These are phyloP conservation scores for Epichloe sp. DNA, from an alignment of 2,329 filamentous ascomycete species.

Conservation along the genomic window DNA sequence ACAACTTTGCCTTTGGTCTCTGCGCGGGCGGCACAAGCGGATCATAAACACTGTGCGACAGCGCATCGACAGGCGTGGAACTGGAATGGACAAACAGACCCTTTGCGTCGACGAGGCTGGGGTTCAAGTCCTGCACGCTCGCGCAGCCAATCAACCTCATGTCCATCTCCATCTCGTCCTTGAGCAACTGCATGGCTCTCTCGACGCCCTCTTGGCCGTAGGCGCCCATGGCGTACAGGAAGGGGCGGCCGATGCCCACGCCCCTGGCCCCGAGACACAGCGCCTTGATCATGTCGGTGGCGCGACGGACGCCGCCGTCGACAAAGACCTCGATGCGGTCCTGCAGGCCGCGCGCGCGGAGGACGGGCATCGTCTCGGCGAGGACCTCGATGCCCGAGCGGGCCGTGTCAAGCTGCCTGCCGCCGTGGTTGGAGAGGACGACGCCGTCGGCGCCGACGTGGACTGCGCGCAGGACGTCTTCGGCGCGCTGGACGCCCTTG, in stretches of 20 bases:
- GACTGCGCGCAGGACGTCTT: slow-evolving; percentile 82
- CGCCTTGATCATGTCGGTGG: slow-evolving; percentile 91
- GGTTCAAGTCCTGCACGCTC: slow-evolving; percentile 63
- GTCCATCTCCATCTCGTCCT: slow-evolving; percentile 98
- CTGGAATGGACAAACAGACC: slow-evolving; percentile 46
- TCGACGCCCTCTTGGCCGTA: slow-evolving; percentile 83
- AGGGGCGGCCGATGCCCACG: slow-evolving; percentile 87
- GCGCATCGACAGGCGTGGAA: slow-evolving; percentile 33
- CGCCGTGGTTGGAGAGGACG: slow-evolving; percentile 91
- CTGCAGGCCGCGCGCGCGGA: slow-evolving; percentile 60
- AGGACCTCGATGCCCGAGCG: slow-evolving; percentile 82
- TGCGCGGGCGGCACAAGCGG: slow-evolving; percentile 38
- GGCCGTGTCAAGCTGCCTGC: slow-evolving; percentile 84
- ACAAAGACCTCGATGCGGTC: slow-evolving; percentile 76
- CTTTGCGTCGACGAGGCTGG: slow-evolving; percentile 65
- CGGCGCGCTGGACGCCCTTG: slow-evolving; percentile 92
- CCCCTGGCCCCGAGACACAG: slow-evolving; percentile 83
- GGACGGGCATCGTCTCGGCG: slow-evolving; percentile 82
- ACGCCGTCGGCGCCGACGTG: slow-evolving; percentile 76
- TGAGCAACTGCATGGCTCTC: slow-evolving; percentile 80
- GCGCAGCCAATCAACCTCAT: slow-evolving; percentile 85
- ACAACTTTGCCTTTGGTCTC: slow-evolving; percentile 37
- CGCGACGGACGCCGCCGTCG: slow-evolving; percentile 80
- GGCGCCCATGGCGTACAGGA: slow-evolving; percentile 89
- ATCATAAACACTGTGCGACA: slow-evolving; percentile 39